Conservation (phyloP, 768 basidiomycete genomes). For the Crucibulum laeve region DNA sequence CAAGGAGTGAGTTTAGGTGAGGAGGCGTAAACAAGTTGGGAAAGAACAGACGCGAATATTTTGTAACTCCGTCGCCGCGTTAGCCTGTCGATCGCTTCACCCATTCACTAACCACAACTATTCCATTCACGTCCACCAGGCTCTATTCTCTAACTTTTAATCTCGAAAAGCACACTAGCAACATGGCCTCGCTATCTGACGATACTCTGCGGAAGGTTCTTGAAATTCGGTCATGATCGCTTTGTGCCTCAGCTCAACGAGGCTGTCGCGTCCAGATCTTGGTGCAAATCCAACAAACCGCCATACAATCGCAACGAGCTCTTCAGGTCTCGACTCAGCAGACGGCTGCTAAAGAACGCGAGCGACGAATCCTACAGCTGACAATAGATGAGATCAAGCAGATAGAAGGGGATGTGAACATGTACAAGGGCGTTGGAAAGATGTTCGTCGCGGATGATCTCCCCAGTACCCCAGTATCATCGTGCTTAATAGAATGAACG, state of each 20-base stretch:
- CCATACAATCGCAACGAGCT: slow-evolving; percentile 78
- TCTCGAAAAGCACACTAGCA: slow-evolving; percentile 1
- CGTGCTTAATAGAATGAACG: not conserved
- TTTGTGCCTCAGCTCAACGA: slow-evolving; percentile 1
- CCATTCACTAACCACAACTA: not conserved
- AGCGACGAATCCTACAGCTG: slow-evolving; percentile 84
- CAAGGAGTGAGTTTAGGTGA: not conserved
- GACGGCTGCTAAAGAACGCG: slow-evolving; percentile 76
- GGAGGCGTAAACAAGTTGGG: slow-evolving; percentile 8
- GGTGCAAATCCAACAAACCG: slow-evolving; percentile 89
- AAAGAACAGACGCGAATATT: slow-evolving; percentile 12
- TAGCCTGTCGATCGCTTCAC: not conserved
- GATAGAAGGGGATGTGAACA: slow-evolving; percentile 67
- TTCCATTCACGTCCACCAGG: not conserved
- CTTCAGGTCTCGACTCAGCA: slow-evolving; percentile 75
- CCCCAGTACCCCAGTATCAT: slow-evolving; percentile 4
- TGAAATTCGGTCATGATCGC: slow-evolving; percentile 8
- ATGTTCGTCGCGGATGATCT: slow-evolving; percentile 54
- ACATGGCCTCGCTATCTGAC: slow-evolving; percentile 19
- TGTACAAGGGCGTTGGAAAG: slow-evolving; percentile 96
- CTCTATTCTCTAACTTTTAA: not conserved
- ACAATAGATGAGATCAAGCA: slow-evolving; percentile 79
- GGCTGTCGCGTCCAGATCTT: slow-evolving; percentile 58
- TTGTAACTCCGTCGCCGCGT: slow-evolving; percentile 25
- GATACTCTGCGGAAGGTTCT: slow-evolving; percentile 56